Evolutionary conservation across 176 grass and related monocot genomes (phyloP).

Genomic region (Typha latifolia): DNA sequence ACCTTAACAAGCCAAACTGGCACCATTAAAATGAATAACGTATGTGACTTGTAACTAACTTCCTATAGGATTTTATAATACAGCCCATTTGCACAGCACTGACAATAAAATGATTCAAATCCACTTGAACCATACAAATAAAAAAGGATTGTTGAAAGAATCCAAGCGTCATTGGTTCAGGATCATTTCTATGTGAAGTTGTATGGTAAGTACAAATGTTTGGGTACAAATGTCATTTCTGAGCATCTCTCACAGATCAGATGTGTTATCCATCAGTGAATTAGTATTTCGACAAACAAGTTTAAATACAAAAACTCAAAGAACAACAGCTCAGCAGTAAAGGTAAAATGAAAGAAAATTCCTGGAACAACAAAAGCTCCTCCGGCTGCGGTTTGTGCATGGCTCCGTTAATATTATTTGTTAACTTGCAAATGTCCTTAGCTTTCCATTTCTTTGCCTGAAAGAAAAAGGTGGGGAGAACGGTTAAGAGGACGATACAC

Average conservation of each 20-base stretch:
- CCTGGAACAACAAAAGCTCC: not conserved
- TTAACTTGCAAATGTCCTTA: slow-evolving; percentile 43
- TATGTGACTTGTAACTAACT: too few species aligned
- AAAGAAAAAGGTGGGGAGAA: not conserved
- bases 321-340: not conserved
- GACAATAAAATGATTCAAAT: not conserved
- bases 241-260: not conserved
- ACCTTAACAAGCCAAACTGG: too few species aligned
- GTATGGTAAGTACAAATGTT: not conserved
- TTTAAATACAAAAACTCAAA: not conserved
- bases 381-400: slow-evolving; percentile 5
- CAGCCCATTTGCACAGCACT: not conserved
- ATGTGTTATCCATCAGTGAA: not conserved
- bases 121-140: too few species aligned
- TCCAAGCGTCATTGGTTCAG: too few species aligned
- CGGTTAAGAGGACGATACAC: not conserved
- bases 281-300: slow-evolving; percentile 3
- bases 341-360: not conserved
- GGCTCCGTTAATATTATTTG: slow-evolving; percentile 5
- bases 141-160: too few species aligned
- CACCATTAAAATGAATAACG: too few species aligned
- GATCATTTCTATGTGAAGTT: not conserved
- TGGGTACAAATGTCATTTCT: not conserved
- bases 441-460: slow-evolving; percentile 61
- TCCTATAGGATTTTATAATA: not conserved